Evolutionary conservation across 257 asterid genomes (phyloP), one percentile per base, ranked within the genome.

Genomic region (Capsicum pubescens): DNA sequence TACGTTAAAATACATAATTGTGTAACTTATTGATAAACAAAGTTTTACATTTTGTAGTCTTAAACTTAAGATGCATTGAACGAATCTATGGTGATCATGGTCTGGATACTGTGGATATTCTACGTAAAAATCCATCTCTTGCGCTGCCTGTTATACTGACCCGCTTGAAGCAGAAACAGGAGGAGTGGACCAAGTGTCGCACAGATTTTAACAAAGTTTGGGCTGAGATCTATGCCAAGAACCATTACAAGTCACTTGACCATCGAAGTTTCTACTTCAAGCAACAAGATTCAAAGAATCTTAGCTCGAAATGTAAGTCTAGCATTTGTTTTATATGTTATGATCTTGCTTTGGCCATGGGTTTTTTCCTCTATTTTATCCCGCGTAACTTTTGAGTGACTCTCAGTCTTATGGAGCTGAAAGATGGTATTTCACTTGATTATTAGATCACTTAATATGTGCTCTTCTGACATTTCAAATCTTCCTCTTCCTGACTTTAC

Each of bases 51-150:
- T 54, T 35, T 88, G 68, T 70, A 97, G 99, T 91, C 85, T 91
- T 95, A 84, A 92, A 91, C 90, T 76, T 95, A 84, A 95, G 99
- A 89, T 95, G 98, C 94, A 95, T 94, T 84, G 99, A 97, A 88
- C 97, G 99, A 10, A 89, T 97, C 19, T 97, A 97, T 87, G 99
- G 99, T 67, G 99, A 97, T 86, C 99, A 97, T 93, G 99, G 99
- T 82, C 95, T 97, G 84, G 99, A 97, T 84, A 97, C 95, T 89
- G 87, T 92, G 91, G 99, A 97, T 79, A 92, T 97, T 79, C 89
- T 97, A 89, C 98, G 95, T 32, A 97, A 92, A 92, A 97, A 90
- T 60, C 94, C 97, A 61, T 88, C 97, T 54, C 87, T 87, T 86
- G 91, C 95, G 79, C 89, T 97, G 90, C 97, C 97, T 81, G 97